Evolutionary conservation across 108 stramenopile genomes (phyloP), one percentile per base, ranked within the genome.

Genomic region (Nitzschia sp.): DNA sequence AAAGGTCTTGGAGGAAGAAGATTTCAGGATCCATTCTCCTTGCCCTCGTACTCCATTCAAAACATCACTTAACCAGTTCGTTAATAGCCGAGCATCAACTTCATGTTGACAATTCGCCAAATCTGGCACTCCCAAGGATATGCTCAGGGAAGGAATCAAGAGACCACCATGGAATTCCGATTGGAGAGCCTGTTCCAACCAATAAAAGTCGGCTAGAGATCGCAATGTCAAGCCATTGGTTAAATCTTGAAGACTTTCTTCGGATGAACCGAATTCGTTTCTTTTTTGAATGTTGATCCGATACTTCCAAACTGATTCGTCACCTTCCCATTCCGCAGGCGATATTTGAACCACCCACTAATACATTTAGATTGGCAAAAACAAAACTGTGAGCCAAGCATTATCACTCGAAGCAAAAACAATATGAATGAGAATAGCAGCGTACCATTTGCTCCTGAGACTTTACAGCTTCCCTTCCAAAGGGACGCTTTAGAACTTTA

Each of bases 11-110:
- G 31, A 13, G 59, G 26, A 42, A 18, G 27, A 30, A 19, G 35
- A 24, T 21, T n/a, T 21, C n/a, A 67, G 54, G 15, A 60, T n/a
- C 34, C 68, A 31, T 61, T 75, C 93, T n/a, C 93, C 93, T 54
- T 94, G 78, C 23, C 93, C 93, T 64, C 93, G 72, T 23, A 90
- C 72, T 1, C 86, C 86, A 74, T 94, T 91, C 38, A 94, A 67
- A 17, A 88, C 79, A 75, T 94, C 90, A 29, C 76, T 81, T 31
- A 94, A 70, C 93, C 93, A 94, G 61, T 79, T 71, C 13, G 71
- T 27, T n/a, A 94, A 69, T 11, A 80, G 32, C 48, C 59, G 54
- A 0, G 84, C 59, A 70, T 91, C 83, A 0, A 87, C 73, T 63
- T 77, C 69, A 55, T 81, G 65, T 13, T 72, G 71, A 63, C 58